These are phyloP conservation scores for Elaphomyces granulatus DNA, from an alignment of 495 filamentous ascomycete genomes.

Conservation along the genomic window DNA sequence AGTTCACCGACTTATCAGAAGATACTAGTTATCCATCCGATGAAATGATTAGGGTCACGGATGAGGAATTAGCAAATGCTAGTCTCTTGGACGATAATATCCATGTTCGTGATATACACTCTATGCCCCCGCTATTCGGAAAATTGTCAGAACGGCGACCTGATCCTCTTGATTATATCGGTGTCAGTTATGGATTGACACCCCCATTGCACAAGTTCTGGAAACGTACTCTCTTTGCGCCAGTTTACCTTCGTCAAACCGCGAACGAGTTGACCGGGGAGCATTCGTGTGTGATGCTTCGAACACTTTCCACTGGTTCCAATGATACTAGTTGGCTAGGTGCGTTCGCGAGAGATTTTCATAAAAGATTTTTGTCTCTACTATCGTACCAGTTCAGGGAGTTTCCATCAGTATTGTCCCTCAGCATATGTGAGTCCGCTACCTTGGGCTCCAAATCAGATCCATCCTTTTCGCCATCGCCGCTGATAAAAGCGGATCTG, in stretches of 20 bases:
- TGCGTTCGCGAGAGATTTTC: slow-evolving; percentile 85
- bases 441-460: slow-evolving; percentile 52
- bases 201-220: slow-evolving; percentile 87
- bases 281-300: slow-evolving; percentile 95
- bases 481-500: slow-evolving; percentile 55
- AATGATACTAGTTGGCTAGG: slow-evolving; percentile 71
- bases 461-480: slow-evolving; percentile 28
- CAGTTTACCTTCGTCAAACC: slow-evolving; percentile 92
- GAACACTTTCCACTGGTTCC: slow-evolving; percentile 43
- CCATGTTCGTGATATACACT: slow-evolving; percentile 74
- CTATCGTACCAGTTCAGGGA: slow-evolving; percentile 84
- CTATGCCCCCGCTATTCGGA: slow-evolving; percentile 86
- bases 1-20: slow-evolving; percentile 72
- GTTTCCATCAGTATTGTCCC: slow-evolving; percentile 66
- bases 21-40: slow-evolving; percentile 31
- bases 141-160: slow-evolving; percentile 75
- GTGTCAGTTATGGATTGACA: slow-evolving; percentile 91
- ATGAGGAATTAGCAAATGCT: slow-evolving; percentile 64
- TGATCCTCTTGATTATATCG: slow-evolving; percentile 74
- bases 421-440: slow-evolving; percentile 81
- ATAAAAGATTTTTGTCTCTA: slow-evolving; percentile 72
- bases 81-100: slow-evolving; percentile 76
- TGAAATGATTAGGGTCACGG: slow-evolving; percentile 65
- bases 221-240: slow-evolving; percentile 74
- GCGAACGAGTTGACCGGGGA: slow-evolving; percentile 93